phyloP scores from a whole-genome alignment of 2,329 filamentous ascomycete genomes.

The Pyrenochaeta sp. region DNA sequence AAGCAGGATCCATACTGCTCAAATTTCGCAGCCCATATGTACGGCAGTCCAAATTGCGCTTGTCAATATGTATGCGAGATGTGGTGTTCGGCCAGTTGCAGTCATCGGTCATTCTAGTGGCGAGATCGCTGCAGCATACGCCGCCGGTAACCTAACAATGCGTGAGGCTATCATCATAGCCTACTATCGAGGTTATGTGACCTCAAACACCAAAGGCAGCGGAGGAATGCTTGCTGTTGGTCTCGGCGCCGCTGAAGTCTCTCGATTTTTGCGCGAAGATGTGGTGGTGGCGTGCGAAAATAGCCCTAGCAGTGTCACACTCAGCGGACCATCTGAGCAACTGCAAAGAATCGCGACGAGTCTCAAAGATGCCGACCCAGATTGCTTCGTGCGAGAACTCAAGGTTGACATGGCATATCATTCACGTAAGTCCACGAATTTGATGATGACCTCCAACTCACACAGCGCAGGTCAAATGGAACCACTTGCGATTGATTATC shows the following conservation, averaged over 20 bases:
- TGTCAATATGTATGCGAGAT: slow-evolving; percentile 13
- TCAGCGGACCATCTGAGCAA: not conserved
- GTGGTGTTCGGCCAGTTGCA: slow-evolving; percentile 15
- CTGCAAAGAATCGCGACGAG: not conserved
- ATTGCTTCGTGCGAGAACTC: slow-evolving; percentile 49
- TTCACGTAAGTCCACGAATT: too few species aligned
- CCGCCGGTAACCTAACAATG: slow-evolving; percentile 9
- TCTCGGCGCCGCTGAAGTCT: not conserved
- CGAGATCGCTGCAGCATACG: slow-evolving; percentile 34
- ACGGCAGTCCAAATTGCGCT: slow-evolving; percentile 32
- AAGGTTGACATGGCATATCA: slow-evolving; percentile 56
- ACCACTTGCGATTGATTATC: slow-evolving; percentile 23
- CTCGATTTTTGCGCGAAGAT: not conserved
- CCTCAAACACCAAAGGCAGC: not conserved
- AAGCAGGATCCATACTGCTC: slow-evolving; percentile 17
- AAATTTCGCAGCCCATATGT: slow-evolving; percentile 30
- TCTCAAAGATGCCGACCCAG: not conserved
- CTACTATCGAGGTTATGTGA: not conserved
- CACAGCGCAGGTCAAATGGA: slow-evolving; percentile 53
- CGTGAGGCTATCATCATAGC: not conserved
- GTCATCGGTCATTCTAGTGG: slow-evolving; percentile 31
- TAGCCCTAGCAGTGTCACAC: not conserved
- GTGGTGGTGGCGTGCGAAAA: not conserved
- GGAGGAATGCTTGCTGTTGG: not conserved
- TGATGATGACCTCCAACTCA: too few species aligned